Conservation (phyloP, 176 grass and related monocot species). For the Cenchrus fungigraminus region DNA sequence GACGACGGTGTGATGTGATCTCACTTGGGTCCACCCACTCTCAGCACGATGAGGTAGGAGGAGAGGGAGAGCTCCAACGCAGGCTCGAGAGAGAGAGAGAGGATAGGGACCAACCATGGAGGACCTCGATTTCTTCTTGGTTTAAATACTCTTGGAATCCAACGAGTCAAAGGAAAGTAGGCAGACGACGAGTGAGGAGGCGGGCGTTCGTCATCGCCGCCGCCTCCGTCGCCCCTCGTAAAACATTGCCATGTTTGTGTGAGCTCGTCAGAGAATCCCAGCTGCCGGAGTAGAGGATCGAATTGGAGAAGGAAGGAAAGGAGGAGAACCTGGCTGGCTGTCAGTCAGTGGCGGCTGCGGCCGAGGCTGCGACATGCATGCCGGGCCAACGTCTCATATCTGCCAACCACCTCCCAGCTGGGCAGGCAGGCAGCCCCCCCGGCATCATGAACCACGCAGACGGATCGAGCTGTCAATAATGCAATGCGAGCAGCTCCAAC, state of each 20-base stretch:
- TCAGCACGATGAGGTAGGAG: background rate
- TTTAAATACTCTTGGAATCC: background rate
- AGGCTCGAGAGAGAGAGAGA: too few species aligned
- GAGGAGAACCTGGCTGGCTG: background rate
- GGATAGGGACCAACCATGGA: background rate
- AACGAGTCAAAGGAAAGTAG: background rate
- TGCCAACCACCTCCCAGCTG: constrained; percentile 8
- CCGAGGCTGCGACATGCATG: background rate
- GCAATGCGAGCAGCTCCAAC: background rate
- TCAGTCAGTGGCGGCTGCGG: background rate
- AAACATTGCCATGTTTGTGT: background rate
- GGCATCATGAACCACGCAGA: background rate
- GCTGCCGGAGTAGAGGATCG: background rate
- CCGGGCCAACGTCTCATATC: background rate
- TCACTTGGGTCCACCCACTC: background rate
- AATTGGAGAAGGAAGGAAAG: background rate
- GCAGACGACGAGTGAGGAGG: background rate
- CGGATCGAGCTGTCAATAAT: constrained; percentile 6
- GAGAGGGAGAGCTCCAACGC: too few species aligned
- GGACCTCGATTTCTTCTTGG: background rate
- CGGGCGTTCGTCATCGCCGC: background rate
- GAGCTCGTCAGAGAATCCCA: background rate
- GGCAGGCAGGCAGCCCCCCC: background rate
- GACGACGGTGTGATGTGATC: background rate
- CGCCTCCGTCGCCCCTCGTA: background rate